Conservation (phyloP, 768 basidiomycete species). For the Mycena rosella region DNA sequence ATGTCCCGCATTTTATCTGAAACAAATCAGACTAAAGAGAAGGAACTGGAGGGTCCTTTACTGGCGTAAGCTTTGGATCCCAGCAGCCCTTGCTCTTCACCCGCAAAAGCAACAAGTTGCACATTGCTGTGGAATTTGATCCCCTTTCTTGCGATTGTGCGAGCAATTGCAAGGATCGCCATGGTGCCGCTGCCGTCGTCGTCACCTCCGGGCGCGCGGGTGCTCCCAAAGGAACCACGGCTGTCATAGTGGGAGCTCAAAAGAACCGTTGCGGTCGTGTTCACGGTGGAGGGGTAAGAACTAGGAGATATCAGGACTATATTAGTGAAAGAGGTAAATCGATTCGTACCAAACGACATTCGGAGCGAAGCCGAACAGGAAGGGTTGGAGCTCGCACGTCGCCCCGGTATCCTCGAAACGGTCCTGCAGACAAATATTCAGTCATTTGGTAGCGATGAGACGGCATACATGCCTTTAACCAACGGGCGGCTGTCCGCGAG, state of each 20-base stretch:
- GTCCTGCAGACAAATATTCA: constrained; percentile 26
- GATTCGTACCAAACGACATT: constrained; percentile 84
- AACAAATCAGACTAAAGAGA: not conserved
- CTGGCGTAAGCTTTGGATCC: constrained; percentile 87
- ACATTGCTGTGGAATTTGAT: constrained; percentile 83
- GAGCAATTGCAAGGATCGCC: constrained; percentile 85
- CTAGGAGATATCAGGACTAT: constrained; percentile 48
- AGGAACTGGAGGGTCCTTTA: constrained; percentile 52
- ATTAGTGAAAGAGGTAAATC: not conserved
- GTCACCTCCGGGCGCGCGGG: constrained; percentile 69
- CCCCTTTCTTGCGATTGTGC: constrained; percentile 73
- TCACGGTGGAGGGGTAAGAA: constrained; percentile 65
- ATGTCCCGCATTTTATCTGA: constrained; percentile 69
- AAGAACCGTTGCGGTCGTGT: constrained; percentile 75
- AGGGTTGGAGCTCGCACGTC: constrained; percentile 73
- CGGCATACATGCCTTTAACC: constrained; percentile 67
- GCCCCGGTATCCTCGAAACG: constrained; percentile 84
- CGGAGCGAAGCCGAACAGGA: constrained; percentile 82
- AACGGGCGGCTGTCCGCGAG: constrained; percentile 72
- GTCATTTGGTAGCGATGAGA: not conserved
- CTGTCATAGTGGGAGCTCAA: constrained; percentile 93
- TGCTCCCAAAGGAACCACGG: constrained; percentile 87
- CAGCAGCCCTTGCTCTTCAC: constrained; percentile 91
- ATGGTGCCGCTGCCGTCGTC: constrained; percentile 72
- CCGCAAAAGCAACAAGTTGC: constrained; percentile 86